These are phyloP conservation scores for Micromonas commoda DNA, from an alignment of 139 green algal species.

Conservation along the genomic window DNA sequence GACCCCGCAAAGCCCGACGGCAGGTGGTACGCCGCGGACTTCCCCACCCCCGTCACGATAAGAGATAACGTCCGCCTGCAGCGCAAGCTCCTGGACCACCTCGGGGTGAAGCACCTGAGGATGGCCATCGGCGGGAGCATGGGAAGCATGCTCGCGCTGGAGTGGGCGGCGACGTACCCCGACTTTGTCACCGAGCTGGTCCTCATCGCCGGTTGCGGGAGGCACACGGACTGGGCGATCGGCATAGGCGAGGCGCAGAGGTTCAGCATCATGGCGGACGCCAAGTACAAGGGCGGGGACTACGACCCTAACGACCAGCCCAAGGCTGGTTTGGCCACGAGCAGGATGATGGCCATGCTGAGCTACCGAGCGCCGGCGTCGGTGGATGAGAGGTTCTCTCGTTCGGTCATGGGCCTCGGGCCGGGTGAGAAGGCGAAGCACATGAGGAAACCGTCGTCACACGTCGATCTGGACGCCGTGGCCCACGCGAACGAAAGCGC, in stretches of 20 bases:
- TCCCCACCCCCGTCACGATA: constrained; percentile 28
- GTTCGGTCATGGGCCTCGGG: not conserved
- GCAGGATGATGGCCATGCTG: constrained; percentile 35
- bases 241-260: constrained; percentile 30
- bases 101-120: constrained; percentile 13
- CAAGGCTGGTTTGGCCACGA: constrained; percentile 21
- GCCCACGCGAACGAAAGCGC: not conserved
- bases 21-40: constrained; percentile 7
- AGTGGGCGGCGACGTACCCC: constrained; percentile 26
- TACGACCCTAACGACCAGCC: constrained; percentile 8
- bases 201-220: constrained; percentile 31
- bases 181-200: constrained; percentile 28
- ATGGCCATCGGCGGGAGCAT: constrained; percentile 24
- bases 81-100: constrained; percentile 10
- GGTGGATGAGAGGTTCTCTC: constrained; percentile 28
- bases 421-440: not conserved
- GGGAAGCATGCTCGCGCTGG: constrained; percentile 30
- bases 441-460: not conserved
- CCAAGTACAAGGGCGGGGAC: constrained; percentile 18
- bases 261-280: constrained; percentile 20
- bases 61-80: constrained; percentile 23
- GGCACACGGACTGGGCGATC: constrained; percentile 34
- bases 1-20: not conserved
- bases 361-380: constrained; percentile 23
- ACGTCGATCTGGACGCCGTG: not conserved